These are phyloP conservation scores for Saccharomycopsis sp. DNA, from an alignment of 805 yeast species.

Conservation along the genomic window DNA sequence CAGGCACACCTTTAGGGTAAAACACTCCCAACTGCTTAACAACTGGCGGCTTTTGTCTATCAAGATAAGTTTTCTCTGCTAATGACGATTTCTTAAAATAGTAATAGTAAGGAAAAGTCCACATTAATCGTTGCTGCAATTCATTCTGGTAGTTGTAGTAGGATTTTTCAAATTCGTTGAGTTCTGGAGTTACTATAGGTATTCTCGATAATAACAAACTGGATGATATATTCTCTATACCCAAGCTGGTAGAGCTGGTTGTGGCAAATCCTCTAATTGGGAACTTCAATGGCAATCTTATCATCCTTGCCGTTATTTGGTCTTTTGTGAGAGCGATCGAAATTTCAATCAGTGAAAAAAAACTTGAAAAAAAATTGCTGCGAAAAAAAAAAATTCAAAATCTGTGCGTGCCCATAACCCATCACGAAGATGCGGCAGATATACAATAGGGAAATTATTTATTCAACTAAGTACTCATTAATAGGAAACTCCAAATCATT, in stretches of 20 bases:
- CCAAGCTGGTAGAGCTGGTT: neutral
- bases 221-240: neutral
- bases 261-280: neutral
- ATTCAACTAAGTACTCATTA: slow-evolving; percentile 17
- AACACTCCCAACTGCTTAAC: slow-evolving; percentile 67
- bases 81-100: slow-evolving; percentile 87
- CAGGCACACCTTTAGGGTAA: slow-evolving; percentile 81
- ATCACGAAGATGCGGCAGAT: neutral
- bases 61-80: slow-evolving; percentile 72
- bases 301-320: neutral
- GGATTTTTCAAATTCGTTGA: slow-evolving; percentile 61
- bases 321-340: too few relatives aligned
- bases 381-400: neutral
- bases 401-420: too few relatives aligned
- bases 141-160: slow-evolving; percentile 81
- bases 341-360: too few relatives aligned
- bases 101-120: slow-evolving; percentile 94
- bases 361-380: neutral
- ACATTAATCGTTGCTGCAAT: slow-evolving; percentile 84
- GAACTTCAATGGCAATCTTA: neutral
- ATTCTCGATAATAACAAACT: slow-evolving; percentile 43
- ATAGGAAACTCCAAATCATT: slow-evolving; percentile 15
- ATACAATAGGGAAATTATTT: neutral
- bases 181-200: slow-evolving; percentile 79
- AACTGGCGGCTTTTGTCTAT: slow-evolving; percentile 70